Evolutionary conservation across 192 early-diverging fungal species (phyloP).

Genomic region (Umbelopsis sp.): DNA sequence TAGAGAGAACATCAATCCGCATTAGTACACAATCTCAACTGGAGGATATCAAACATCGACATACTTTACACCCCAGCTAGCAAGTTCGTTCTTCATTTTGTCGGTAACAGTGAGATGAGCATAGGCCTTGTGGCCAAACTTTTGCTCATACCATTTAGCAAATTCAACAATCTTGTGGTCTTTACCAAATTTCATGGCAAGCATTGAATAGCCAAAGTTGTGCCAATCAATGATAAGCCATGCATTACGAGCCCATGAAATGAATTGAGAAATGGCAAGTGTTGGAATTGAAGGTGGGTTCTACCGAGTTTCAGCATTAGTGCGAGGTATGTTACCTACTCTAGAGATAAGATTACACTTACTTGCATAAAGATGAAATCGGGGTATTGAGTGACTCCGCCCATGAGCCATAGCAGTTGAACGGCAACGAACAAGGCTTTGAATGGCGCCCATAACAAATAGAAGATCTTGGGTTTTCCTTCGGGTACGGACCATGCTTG

Average conservation of each 20-base stretch:
- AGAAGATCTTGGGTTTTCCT: slow-evolving; percentile 56
- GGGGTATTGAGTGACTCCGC: slow-evolving; percentile 56
- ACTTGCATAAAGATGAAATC: slow-evolving; percentile 81
- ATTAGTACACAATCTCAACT: no score
- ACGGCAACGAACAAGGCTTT: slow-evolving; percentile 65
- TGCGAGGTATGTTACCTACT: neutral
- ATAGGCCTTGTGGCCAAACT: slow-evolving; percentile 65
- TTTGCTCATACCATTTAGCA: slow-evolving; percentile 65
- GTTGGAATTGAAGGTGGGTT: slow-evolving; percentile 97
- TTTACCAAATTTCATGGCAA: slow-evolving; percentile 70
- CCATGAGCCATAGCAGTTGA: slow-evolving; percentile 62
- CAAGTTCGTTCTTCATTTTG: slow-evolving; percentile 74
- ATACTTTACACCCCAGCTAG: slow-evolving; percentile 67
- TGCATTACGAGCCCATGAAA: slow-evolving; percentile 64
- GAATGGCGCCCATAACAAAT: slow-evolving; percentile 67
- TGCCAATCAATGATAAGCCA: slow-evolving; percentile 96
- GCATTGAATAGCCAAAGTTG: slow-evolving; percentile 92
- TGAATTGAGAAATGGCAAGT: slow-evolving; percentile 72
- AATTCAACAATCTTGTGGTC: slow-evolving; percentile 53
- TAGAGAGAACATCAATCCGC: slow-evolving; percentile 13
- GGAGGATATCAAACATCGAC: no score
- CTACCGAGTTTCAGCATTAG: slow-evolving; percentile 42
- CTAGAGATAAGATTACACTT: slow-evolving; percentile 7
- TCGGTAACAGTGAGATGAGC: slow-evolving; percentile 87
- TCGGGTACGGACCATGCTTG: slow-evolving; percentile 58